Conservation (phyloP, 176 grass and related monocot species). For the Chloris gayana region DNA sequence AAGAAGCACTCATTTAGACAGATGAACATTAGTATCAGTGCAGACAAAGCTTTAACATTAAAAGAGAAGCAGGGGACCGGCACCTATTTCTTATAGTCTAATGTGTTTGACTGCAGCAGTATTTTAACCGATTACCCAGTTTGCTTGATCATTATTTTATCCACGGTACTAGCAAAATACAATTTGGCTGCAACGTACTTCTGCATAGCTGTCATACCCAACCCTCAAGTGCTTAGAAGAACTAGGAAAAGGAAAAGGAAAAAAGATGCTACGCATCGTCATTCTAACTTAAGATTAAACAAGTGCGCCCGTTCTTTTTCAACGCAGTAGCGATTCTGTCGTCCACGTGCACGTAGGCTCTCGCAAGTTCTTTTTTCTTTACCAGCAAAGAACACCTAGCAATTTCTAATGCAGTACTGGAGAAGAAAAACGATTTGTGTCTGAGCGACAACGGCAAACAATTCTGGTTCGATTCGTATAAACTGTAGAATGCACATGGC, state of each 20-base stretch:
- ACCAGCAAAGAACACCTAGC: neutral
- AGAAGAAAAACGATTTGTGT: neutral
- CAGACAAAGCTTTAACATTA: neutral
- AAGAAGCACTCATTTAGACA: neutral
- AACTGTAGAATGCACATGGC: neutral
- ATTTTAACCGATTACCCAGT: neutral
- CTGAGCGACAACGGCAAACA: neutral
- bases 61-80: neutral
- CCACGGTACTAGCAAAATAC: conserved; percentile 20
- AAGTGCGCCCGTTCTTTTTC: neutral
- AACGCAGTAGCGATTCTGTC: neutral
- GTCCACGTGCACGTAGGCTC: conserved; percentile 2
- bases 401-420: neutral
- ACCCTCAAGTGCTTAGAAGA: neutral
- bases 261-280: neutral
- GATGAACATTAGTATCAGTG: neutral
- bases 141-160: neutral
- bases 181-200: conserved; percentile 16
- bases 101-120: conserved; percentile 7
- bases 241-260: too few species aligned
- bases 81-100: neutral
- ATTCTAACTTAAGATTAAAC: neutral
- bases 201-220: neutral
- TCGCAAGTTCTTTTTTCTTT: neutral
- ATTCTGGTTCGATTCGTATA: neutral